Evolutionary conservation across 108 stramenopile species (phyloP).

Genomic region (Cyclostephanos invisitatus): DNA sequence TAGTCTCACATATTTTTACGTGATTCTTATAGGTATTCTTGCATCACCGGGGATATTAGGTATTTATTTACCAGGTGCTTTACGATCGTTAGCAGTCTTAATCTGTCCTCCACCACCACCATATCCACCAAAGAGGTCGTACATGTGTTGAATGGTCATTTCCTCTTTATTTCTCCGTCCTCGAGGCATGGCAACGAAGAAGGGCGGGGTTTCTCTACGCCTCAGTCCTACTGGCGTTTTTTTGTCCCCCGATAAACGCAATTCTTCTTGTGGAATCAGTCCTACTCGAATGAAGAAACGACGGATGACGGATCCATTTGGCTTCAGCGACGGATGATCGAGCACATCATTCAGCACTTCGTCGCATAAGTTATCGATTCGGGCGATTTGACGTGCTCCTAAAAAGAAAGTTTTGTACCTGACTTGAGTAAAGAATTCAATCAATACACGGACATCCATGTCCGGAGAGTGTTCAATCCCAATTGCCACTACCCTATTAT

Average conservation of each 20-base stretch:
- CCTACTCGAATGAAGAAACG: constrained; percentile 38
- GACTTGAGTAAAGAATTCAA: constrained; percentile 48
- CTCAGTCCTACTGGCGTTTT: constrained; percentile 20
- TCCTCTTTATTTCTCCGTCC: constrained; percentile 56
- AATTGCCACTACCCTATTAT: constrained; percentile 49
- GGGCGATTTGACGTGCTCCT: constrained; percentile 50
- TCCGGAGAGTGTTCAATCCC: constrained; percentile 57
- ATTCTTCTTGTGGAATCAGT: constrained; percentile 37
- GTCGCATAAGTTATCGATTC: constrained; percentile 58
- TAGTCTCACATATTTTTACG: background rate
- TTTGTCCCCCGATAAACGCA: constrained; percentile 30
- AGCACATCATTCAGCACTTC: constrained; percentile 57
- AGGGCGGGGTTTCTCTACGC: constrained; percentile 49
- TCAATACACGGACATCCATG: constrained; percentile 48
- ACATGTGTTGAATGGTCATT: constrained; percentile 65
- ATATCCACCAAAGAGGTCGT: constrained; percentile 60
- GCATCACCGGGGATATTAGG: background rate
- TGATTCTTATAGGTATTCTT: background rate
- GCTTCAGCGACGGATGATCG: constrained; percentile 42
- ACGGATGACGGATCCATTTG: constrained; percentile 8
- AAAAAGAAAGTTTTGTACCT: constrained; percentile 63
- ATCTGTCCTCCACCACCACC: constrained; percentile 62
- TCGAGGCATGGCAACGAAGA: constrained; percentile 65
- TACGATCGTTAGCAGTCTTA: constrained; percentile 65
- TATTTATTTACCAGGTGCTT: constrained; percentile 49